Percentiles rank a stretch among this genome's conserved stretches.
phyloP scores from a whole-genome alignment of 306 rosid species.

The Vicia villosa region DNA sequence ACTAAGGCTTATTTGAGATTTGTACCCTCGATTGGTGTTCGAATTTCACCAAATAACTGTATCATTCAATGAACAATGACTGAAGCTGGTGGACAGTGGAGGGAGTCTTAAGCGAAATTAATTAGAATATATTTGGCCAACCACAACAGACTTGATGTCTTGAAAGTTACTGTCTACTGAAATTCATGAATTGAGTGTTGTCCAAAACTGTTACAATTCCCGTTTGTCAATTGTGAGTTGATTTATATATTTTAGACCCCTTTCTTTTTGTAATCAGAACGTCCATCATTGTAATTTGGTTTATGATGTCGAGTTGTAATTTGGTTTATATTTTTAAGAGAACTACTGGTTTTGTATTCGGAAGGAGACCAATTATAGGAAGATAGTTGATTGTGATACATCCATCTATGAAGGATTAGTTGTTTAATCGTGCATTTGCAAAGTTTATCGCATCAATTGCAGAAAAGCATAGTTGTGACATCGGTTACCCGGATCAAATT shows the following conservation, averaged over 20 bases:
- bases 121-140: conserved; percentile 39
- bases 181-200: conserved; percentile 35
- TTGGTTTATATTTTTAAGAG: conserved; percentile 31
- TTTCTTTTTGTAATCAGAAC: conserved; percentile 30
- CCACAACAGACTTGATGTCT: conserved; percentile 44
- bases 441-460: not conserved
- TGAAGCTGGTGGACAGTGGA: conserved; percentile 38
- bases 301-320: conserved; percentile 36
- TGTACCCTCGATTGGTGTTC: conserved; percentile 33
- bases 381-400: conserved; percentile 25
- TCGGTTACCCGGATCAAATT: too few species aligned
- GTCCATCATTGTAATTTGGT: conserved; percentile 23
- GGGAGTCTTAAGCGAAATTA: conserved; percentile 28
- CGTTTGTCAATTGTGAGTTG: conserved; percentile 34
- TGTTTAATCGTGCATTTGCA: not conserved
- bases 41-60: conserved; percentile 32
- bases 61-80: conserved; percentile 35
- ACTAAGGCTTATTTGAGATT: conserved; percentile 77
- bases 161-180: conserved; percentile 29
- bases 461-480: not conserved
- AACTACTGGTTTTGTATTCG: conserved; percentile 32
- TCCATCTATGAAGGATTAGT: conserved; percentile 1
- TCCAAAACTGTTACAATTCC: conserved; percentile 25
- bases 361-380: conserved; percentile 36
- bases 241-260: conserved; percentile 1